Evolutionary conservation across 176 grass and related monocot genomes (phyloP), one percentile per base, ranked within the genome.

Genomic region (Triticum monococcum): DNA sequence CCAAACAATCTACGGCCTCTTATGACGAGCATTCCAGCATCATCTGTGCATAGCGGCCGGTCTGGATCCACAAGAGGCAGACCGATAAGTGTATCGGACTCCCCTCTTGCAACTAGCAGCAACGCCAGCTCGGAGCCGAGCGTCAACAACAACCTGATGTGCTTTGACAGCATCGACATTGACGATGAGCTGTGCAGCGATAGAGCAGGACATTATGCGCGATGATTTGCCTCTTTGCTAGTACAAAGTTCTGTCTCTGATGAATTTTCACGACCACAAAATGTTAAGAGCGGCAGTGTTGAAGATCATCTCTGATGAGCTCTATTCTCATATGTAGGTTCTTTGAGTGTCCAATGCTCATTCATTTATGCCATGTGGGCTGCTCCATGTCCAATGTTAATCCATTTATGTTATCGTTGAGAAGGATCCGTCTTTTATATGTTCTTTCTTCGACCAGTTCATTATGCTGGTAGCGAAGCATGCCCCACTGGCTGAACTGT

Each of bases 91-190:
- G 66, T 92, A 74, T 96, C 87, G 0, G 97, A 96, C 64, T 98
- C 97, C 13, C 96, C 96, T 84, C 90, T 94, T 0, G 94, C 92
- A 59, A 98, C 94, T 48, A 96, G 97, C 86, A 98, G 97, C 92
- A 96, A 94, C 32, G 92, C 97, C 54, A 98, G 97, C 85, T 96
- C 97, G 0, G 96, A 96, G 60, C 92, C 90, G 3, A 98, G 94
- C 8, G 94, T 96, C 65, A 94, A 94, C 85, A 95, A 95, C 86
- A 94, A 90, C 41, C 86, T 94, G 52, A 91, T 96, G 87, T 92
- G 82, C 87, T 84, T 98, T 83, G 91, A 94, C 38, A 85, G 86
- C 40, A 86, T 82, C 57, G 90, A 98, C 52, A 90, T 94, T 30
- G 97, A 96, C 48, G 94, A 98, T 22, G 91, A 98, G 52, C 87